These are phyloP conservation scores for Cladorrhinum sp. DNA, from an alignment of 2,329 filamentous ascomycete species.

Conservation along the genomic window DNA sequence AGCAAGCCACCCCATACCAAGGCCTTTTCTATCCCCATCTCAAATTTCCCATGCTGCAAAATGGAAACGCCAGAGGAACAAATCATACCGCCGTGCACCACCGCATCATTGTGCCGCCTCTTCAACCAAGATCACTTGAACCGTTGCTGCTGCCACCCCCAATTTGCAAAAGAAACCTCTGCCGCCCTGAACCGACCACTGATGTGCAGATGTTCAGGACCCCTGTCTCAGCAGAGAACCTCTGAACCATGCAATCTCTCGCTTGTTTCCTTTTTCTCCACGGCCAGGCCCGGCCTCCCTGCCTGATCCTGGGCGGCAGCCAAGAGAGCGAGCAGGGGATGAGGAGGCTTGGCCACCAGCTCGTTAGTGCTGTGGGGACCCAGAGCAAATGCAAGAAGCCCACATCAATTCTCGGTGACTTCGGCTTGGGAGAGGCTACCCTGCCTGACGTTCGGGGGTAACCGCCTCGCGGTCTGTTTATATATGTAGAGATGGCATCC, in stretches of 20 bases:
- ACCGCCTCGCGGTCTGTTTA: conserved; percentile 4
- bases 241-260: conserved; percentile 15
- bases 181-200: not conserved
- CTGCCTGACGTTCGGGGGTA: not conserved
- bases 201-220: conserved; percentile 4
- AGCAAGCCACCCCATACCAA: not conserved
- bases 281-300: conserved; percentile 10
- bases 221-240: conserved; percentile 11
- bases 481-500: conserved; percentile 16
- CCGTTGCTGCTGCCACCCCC: not conserved
- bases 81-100: not conserved
- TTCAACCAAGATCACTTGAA: conserved; percentile 3
- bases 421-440: conserved; percentile 1
- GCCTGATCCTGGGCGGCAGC: no score
- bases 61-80: not conserved
- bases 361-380: conserved; percentile 13
- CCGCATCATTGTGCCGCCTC: not conserved
- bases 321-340: not conserved
- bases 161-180: not conserved
- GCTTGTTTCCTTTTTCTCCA: conserved; percentile 10
- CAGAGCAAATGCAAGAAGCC: conserved; percentile 4
- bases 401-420: conserved; percentile 1
- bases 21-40: not conserved
- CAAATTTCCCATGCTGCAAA: conserved; percentile 1
- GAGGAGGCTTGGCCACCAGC: conserved; percentile 9